Evolutionary conservation across 192 early-diverging fungal species (phyloP).

Genomic region (Entomortierella chlamydospora): DNA sequence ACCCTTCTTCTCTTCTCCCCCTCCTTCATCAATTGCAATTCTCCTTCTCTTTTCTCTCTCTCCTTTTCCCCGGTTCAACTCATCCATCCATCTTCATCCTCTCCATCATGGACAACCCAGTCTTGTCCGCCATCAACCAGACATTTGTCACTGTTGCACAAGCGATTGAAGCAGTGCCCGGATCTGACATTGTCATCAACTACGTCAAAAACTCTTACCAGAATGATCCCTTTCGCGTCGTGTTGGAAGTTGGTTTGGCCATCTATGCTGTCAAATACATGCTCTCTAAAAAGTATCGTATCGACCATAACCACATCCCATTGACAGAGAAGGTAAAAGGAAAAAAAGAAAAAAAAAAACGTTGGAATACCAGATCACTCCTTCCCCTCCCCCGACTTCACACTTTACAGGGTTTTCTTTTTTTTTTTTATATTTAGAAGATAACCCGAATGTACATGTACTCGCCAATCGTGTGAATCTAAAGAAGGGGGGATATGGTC

Average conservation of each 20-base stretch:
- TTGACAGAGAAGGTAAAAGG: conserved; percentile 82
- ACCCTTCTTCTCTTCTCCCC: not conserved
- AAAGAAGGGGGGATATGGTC: no score
- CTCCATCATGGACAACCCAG: conserved; percentile 53
- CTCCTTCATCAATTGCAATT: not conserved
- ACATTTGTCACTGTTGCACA: conserved; percentile 56
- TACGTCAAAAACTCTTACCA: conserved; percentile 94
- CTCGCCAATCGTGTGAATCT: no score
- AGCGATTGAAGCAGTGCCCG: conserved; percentile 68
- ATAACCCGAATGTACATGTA: no score
- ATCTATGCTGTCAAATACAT: conserved; percentile 92
- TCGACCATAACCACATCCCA: conserved; percentile 78
- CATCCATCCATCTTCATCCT: not conserved
- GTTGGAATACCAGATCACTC: no score
- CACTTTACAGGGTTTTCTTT: no score
- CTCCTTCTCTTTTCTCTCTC: not conserved
- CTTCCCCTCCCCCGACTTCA: no score
- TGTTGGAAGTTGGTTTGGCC: conserved; percentile 86
- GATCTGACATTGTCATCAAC: conserved; percentile 77
- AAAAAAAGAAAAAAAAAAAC: not conserved
- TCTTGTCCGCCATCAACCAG: conserved; percentile 58
- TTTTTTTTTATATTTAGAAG: no score
- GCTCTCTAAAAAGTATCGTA: conserved; percentile 82
- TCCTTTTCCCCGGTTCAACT: not conserved
- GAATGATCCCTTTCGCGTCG: conserved; percentile 89